A percentile compares a stretch with the other conserved stretches of the same genome.
Evolutionary conservation across 805 yeast species (phyloP).

Genomic region (Blastobotrys robertii): DNA sequence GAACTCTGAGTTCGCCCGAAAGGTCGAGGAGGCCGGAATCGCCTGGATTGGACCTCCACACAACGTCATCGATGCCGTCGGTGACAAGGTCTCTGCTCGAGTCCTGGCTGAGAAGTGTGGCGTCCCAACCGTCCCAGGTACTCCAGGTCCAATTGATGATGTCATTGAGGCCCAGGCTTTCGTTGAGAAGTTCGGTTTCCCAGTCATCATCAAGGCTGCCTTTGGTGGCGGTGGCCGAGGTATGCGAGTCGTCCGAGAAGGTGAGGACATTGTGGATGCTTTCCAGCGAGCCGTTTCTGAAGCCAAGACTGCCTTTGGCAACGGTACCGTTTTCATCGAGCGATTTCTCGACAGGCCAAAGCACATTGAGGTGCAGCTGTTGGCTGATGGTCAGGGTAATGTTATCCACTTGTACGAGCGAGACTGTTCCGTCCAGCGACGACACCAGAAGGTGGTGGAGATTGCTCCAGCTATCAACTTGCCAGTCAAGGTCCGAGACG

Average conservation of each 20-base stretch:
- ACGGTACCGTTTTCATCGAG: slow-evolving; percentile 97
- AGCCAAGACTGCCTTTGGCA: slow-evolving; percentile 93
- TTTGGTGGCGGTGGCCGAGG: slow-evolving; percentile 99
- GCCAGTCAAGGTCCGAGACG: slow-evolving; percentile 75
- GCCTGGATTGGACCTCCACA: slow-evolving; percentile 95
- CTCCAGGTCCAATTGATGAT: slow-evolving; percentile 88
- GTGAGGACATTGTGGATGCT: slow-evolving; percentile 86
- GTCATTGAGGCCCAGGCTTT: slow-evolving; percentile 71
- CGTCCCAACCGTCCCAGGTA: slow-evolving; percentile 96
- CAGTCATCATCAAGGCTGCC: slow-evolving; percentile 97
- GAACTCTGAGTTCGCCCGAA: slow-evolving; percentile 86
- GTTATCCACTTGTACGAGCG: slow-evolving; percentile 94
- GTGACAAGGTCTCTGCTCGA: slow-evolving; percentile 95
- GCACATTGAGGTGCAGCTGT: slow-evolving; percentile 93
- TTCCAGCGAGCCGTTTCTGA: slow-evolving; percentile 89
- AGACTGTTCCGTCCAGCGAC: slow-evolving; percentile 99
- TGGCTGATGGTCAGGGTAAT: slow-evolving; percentile 90
- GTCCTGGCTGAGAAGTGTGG: slow-evolving; percentile 66
- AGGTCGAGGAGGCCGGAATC: slow-evolving; percentile 83
- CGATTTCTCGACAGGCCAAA: slow-evolving; percentile 91
- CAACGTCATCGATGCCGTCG: slow-evolving; percentile 83
- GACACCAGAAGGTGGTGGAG: slow-evolving; percentile 98
- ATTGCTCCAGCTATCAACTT: slow-evolving; percentile 95
- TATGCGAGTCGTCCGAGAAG: slow-evolving; percentile 97
- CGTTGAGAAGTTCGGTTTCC: slow-evolving; percentile 79